These are phyloP conservation scores for Phylloporus rhodoxanthus DNA, from an alignment of 768 basidiomycete genomes.

Conservation along the genomic window DNA sequence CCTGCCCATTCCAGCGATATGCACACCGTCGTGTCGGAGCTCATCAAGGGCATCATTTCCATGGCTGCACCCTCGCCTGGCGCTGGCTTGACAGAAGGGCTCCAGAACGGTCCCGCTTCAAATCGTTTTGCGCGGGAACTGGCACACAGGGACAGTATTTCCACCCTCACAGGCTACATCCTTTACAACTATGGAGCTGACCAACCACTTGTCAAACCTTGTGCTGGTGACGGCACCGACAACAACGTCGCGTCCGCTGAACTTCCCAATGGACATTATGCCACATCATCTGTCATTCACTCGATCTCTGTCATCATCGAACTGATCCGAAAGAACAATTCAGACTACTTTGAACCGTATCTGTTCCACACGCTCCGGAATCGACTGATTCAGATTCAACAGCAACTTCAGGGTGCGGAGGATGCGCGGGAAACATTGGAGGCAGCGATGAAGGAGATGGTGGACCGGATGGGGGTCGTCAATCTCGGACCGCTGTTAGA, in stretches of 20 bases:
- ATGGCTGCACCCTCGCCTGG: slow-evolving; percentile 86
- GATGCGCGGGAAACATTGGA: slow-evolving; percentile 65
- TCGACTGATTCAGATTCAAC: slow-evolving; percentile 82
- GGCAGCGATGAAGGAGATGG: slow-evolving; percentile 71
- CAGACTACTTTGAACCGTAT: slow-evolving; percentile 97
- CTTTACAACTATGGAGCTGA: slow-evolving; percentile 51
- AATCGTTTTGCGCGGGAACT: slow-evolving; percentile 89
- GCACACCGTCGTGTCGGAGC: slow-evolving; percentile 82
- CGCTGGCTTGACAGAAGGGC: slow-evolving; percentile 62
- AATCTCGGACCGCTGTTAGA: slow-evolving; percentile 80
- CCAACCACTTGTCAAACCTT: slow-evolving; percentile 16
- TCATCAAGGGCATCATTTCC: slow-evolving; percentile 91
- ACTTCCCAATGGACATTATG: slow-evolving; percentile 41
- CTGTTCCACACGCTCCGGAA: slow-evolving; percentile 92
- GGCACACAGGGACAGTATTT: slow-evolving; percentile 65
- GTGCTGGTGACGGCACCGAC: slow-evolving; percentile 11
- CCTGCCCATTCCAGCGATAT: slow-evolving; percentile 68
- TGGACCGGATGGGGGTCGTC: slow-evolving; percentile 82
- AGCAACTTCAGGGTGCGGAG: slow-evolving; percentile 51
- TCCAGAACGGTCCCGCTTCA: slow-evolving; percentile 66
- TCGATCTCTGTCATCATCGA: slow-evolving; percentile 88
- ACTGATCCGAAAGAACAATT: slow-evolving; percentile 94
- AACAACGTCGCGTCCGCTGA: slow-evolving; percentile 10
- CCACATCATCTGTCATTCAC: slow-evolving; percentile 76
- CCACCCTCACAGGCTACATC: slow-evolving; percentile 69